Evolutionary conservation across 805 yeast species (phyloP), one percentile per base, ranked within the genome.

Genomic region (Metschnikowia dekortorum): DNA sequence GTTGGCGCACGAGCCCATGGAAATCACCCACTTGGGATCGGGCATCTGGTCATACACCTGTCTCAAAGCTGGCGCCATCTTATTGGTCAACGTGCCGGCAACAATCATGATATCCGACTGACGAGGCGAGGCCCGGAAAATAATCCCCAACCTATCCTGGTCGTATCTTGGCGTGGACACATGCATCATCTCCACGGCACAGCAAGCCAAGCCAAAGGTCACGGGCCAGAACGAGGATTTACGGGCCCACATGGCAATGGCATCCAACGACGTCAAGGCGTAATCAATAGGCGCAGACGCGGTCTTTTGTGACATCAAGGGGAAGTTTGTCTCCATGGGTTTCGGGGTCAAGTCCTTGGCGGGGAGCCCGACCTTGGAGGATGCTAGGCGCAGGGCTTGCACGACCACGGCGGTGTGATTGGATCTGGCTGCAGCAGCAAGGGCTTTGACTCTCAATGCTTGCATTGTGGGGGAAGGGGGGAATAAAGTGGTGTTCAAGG

Each of bases 111-210:
- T 85, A 78, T 88, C 96, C 5, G 94, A 83, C 70, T 88, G 96
- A 73, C 96, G 85, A 48, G 96, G 96, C 36, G 95, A 85, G 32
- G 94, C 96, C 76, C 96, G 84, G 82, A 88, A 88, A 79, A 88
- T 88, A 62, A 88, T 88, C 62, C 96, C 96, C 66, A 88, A 76
- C 68, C 96, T 82, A 74, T 88, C 96, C 73, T 89, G 96, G 71
- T 88, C 96, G 69, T 88, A 88, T 65, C 96, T 78, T 53, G 96
- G 95, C 51, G 95, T 83, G 28, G 96, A 88, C 36, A 85, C 87
- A 67, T 88, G 96, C 96, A 88, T 88, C 96, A 88, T 88, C 71
- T 88, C 96, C 39, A 88, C 95, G 53, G 96, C 96, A 75, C 96
- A 88, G 71, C 96, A 88, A 8, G 96, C 96, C 63, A 88, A 75